Conservation (phyloP, 345 rosid species). For the Trapa bicornis region DNA sequence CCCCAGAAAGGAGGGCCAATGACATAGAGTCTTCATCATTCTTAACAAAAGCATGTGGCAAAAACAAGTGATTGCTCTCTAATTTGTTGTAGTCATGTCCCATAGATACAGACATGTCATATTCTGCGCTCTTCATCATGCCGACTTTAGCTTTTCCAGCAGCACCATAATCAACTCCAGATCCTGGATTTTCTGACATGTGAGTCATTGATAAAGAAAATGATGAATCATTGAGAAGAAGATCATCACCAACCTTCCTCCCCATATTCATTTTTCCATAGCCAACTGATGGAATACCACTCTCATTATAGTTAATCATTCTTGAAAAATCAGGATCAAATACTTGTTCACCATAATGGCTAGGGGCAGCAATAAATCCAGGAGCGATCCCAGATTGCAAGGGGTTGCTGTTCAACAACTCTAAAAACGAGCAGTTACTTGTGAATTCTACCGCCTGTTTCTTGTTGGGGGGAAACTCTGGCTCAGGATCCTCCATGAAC, state of each 20-base stretch:
- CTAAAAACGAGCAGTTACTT: conserved; percentile 23
- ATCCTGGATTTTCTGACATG: conserved; percentile 30
- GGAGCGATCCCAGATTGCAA: conserved; percentile 50
- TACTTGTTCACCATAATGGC: conserved; percentile 50
- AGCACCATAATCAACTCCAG: conserved; percentile 39
- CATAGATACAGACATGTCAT: conserved; percentile 26
- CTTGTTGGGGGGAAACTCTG: conserved; percentile 68
- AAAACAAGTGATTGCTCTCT: conserved; percentile 29
- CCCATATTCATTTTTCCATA: conserved; percentile 26
- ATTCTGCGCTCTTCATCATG: conserved; percentile 48
- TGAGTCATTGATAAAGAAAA: conserved; percentile 54
- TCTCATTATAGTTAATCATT: conserved; percentile 42
- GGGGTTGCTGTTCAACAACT: conserved; percentile 23
- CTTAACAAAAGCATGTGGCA: conserved; percentile 26
- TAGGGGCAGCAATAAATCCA: conserved; percentile 44
- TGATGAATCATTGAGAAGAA: conserved; percentile 35
- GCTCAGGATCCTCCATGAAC: conserved; percentile 57
- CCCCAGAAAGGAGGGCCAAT: conserved; percentile 24
- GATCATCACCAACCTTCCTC: conserved; percentile 25
- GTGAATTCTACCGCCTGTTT: conserved; percentile 57
- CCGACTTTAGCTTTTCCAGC: conserved; percentile 58
- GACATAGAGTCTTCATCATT: conserved; percentile 23
- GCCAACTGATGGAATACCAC: conserved; percentile 19
- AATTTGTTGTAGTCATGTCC: conserved; percentile 26
- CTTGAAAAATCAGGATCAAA: conserved; percentile 41